phyloP scores from a whole-genome alignment of 2,329 filamentous ascomycete species.

The Colletotrichum tropicale region DNA sequence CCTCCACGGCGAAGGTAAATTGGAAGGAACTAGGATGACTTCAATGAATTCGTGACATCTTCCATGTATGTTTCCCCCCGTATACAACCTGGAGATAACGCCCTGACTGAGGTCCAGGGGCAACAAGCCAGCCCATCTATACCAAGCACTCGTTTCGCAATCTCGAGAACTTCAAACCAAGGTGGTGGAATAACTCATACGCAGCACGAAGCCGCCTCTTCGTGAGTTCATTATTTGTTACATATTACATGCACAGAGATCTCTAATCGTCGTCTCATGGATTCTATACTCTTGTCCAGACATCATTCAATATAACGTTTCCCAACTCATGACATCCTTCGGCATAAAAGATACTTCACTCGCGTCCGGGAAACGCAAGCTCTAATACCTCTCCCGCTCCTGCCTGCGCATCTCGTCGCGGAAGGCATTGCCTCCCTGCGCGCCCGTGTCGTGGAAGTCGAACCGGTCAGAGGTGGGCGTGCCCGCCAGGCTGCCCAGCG shows the following conservation, averaged over 20 bases:
- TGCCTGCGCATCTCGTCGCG: constrained; percentile 56
- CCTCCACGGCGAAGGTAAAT: too few relatives aligned
- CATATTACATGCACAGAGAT: constrained; percentile 1
- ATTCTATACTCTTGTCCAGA: not conserved
- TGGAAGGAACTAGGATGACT: too few relatives aligned
- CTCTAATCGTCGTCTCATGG: not conserved
- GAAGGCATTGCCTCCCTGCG: constrained; percentile 46
- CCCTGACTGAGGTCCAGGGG: too few relatives aligned
- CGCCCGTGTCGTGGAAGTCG: constrained; percentile 37
- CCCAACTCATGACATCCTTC: not conserved
- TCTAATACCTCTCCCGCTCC: constrained; percentile 40
- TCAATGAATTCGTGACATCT: too few relatives aligned
- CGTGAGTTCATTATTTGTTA: constrained; percentile 8
- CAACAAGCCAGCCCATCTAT: too few relatives aligned
- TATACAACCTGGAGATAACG: too few relatives aligned
- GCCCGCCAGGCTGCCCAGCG: constrained; percentile 52
- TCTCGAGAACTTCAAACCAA: accelerated
- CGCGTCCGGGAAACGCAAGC: not conserved
- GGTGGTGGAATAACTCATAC: not conserved
- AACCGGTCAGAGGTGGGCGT: constrained; percentile 48
- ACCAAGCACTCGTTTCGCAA: not conserved
- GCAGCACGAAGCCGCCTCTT: not conserved
- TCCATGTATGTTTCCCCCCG: accelerated
- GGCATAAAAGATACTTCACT: not conserved
- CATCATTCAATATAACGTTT: not conserved